Evolutionary conservation across 1,139 yeast genomes (phyloP).

Genomic region (Tardiomyces depauwii): DNA sequence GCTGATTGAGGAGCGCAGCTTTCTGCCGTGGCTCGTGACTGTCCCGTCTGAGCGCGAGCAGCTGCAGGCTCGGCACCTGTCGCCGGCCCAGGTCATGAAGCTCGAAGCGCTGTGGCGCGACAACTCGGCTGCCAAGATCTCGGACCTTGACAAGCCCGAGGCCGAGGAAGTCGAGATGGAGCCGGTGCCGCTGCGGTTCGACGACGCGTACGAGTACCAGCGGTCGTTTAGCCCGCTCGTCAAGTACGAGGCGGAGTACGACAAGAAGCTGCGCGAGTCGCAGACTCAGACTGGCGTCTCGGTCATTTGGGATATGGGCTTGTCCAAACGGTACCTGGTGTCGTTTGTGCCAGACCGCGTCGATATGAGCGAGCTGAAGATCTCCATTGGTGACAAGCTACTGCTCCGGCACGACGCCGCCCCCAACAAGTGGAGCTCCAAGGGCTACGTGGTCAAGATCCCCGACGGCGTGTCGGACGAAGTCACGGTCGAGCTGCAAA

Average conservation of each 20-base stretch:
- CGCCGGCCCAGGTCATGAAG: constrained; percentile 56
- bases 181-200: constrained; percentile 67
- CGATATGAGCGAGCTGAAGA: constrained; percentile 55
- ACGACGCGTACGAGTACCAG: constrained; percentile 81
- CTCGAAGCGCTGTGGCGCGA: constrained; percentile 78
- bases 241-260: constrained; percentile 71
- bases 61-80: constrained; percentile 41
- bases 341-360: constrained; percentile 44
- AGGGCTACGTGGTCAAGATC: constrained; percentile 59
- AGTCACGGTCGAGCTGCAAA: constrained; percentile 58
- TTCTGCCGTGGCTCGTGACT: constrained; percentile 73
- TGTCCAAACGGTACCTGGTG: constrained; percentile 56
- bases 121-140: constrained; percentile 56
- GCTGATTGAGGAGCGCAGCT: constrained; percentile 65
- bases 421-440: constrained; percentile 31
- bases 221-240: constrained; percentile 77
- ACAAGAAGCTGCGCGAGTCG: constrained; percentile 62
- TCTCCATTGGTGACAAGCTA: constrained; percentile 84
- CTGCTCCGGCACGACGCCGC: constrained; percentile 36
- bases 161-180: constrained; percentile 49
- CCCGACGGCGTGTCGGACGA: constrained; percentile 63
- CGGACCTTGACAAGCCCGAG: constrained; percentile 34
- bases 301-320: constrained; percentile 65
- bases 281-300: constrained; percentile 66
- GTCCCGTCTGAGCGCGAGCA: constrained; percentile 57